Base-by-base conservation (phyloP, 805 yeast genomes). In the Suhomyces sp. region DNA sequence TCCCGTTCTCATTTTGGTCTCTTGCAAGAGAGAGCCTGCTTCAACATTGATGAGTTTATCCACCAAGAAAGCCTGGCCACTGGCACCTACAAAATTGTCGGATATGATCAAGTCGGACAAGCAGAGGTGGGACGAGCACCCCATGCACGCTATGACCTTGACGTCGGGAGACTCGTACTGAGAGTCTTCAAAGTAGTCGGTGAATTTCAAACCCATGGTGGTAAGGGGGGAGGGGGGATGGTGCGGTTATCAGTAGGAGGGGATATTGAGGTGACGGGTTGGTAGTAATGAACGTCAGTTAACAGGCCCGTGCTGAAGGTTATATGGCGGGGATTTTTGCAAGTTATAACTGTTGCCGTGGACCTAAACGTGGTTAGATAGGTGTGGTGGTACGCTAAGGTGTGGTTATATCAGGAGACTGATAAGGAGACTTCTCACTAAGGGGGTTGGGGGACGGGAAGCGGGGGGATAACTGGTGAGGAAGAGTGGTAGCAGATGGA, bases 11-110 rank as follows among this genome's bases (percentile, higher is more conserved):
- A 68, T 67, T 23, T 50, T 47, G 4, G 66, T 55, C 39, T 65
- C 66, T 27, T 54, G 54, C 14, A 56, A 50, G 10, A 33, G 33
- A 12, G 45, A 37, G 19, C 60, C 68, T 4, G 53, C 43, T 28
- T 46, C 50, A 36, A 49, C 51, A 40, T 68, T 68, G 39, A 68
- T 67, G 19, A 67, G 49, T 38, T 47, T 51, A 28, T 66, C 70
- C 14, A 68, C 74, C 27, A 68, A 47, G 33, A 54, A 62, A 5
- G 74, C 74, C 4, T 61, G 61, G 3, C 73, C 73, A 8, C 63
- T 55, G 33, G 59, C 54, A 5, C 72, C 72, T 26, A 52, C 50
- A 46, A 67, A 68, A 18, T 60, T 55, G 44, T 65, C 71, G 18
- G 65, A 58, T 18, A 63, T 48, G 28, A 68, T 54, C 31, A 67